phyloP scores from a whole-genome alignment of 2,329 filamentous ascomycete species.

The Plectosphaerella cucumerina region DNA sequence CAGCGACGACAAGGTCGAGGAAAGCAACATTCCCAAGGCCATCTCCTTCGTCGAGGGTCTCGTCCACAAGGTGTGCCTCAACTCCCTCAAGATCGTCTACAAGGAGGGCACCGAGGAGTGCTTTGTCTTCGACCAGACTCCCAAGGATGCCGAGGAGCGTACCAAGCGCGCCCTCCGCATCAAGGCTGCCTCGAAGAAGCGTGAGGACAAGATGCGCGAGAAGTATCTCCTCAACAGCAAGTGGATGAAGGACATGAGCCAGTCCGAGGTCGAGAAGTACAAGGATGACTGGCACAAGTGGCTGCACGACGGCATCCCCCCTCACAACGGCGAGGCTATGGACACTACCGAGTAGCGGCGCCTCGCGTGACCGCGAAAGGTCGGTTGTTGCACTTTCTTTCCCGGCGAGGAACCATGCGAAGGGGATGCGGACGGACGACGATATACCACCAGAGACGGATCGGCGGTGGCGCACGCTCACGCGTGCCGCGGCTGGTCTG shows the following conservation, averaged over 20 bases:
- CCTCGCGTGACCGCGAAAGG: background rate
- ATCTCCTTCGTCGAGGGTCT: constrained; percentile 64
- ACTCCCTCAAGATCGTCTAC: constrained; percentile 77
- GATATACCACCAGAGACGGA: background rate
- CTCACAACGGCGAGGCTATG: constrained; percentile 22
- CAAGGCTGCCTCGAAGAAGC: constrained; percentile 54
- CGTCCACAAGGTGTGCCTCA: constrained; percentile 69
- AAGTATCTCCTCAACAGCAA: constrained; percentile 79
- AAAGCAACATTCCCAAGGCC: constrained; percentile 56
- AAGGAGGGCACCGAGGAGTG: constrained; percentile 66
- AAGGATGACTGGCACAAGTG: constrained; percentile 61
- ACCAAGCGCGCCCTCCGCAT: constrained; percentile 44
- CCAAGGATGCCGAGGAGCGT: constrained; percentile 64
- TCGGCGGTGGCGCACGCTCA: too few relatives aligned
- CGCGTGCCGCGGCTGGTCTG: background rate
- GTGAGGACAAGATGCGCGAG: constrained; percentile 67
- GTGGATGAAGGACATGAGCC: constrained; percentile 75
- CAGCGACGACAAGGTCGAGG: constrained; percentile 58
- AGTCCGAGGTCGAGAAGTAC: constrained; percentile 69
- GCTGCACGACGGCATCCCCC: constrained; percentile 43
- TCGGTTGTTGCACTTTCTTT: background rate
- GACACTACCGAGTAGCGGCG: constrained; percentile 14
- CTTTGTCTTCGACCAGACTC: constrained; percentile 66
- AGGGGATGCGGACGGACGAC: background rate
- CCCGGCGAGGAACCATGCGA: background rate